Base-by-base conservation (phyloP, 2,329 filamentous ascomycete genomes). In the Talaromyces islandicus region DNA sequence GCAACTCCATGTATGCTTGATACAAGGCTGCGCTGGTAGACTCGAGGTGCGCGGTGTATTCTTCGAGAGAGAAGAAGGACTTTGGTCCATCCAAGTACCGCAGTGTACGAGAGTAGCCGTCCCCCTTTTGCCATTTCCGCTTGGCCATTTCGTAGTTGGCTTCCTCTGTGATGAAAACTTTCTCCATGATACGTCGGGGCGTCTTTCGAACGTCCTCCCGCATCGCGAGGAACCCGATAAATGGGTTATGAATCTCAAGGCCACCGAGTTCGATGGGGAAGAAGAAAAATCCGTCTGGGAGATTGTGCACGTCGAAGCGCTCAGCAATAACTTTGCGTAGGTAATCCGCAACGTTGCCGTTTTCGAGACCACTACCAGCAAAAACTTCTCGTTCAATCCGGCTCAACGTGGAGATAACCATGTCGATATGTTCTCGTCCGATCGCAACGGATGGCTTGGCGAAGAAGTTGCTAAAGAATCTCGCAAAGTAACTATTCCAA, bases 401-500 rank as follows among this genome's bases (percentile, higher is more conserved):
- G 43, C 75, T 75, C 57, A 85, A 77, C 0, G 81, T 82, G 3
- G 73, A 69, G 57, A 85, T 75, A 59, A 83, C 80, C 73, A 79
- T 80, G 63, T 85, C 80, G 57, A 85, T 78, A 66, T 86, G 84
- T 46, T 76, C 70, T 21, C 78, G 77, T 0, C 82, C 82, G 62
- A 85, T 83, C 63, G 81, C 83, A 60, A 80, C 76, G 14, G 82
- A 80, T 3, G 83, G 79, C 58, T 79, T 79, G 7, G 80, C 83
- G 61, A 86, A 85, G 65, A 85, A 85, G 64, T 80, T 81, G 56
- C 74, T 73, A 67, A 86, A 85, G 69, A 86, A 86, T 1, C 79
- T 77, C 7, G 75, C 77, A 30, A 82, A 79, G 66, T 85, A 86
- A 43, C 77, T 80, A 65, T 86, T 86, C 78, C 83, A 86, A 0